Conservation (phyloP, 2,329 filamentous ascomycete genomes). For the Colletotrichum trifolii region DNA sequence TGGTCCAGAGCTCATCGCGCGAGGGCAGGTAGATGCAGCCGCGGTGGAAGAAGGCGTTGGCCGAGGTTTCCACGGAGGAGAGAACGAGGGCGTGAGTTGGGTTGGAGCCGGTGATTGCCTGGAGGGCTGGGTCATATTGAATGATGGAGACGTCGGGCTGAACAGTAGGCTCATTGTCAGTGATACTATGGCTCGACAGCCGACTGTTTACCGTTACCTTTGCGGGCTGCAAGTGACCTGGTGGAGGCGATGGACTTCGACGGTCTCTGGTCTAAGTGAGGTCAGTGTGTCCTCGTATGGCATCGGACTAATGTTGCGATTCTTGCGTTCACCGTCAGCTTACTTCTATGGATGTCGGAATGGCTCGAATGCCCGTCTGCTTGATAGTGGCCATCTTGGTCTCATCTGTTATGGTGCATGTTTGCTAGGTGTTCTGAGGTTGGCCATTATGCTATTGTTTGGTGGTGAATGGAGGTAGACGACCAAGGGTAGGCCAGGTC, state of each 20-base stretch:
- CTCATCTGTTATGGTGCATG: conserved; percentile 1
- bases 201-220: conserved; percentile 10
- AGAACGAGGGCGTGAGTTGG: conserved; percentile 54
- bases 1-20: conserved; percentile 57
- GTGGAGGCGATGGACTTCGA: background rate
- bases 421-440: background rate
- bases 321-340: background rate
- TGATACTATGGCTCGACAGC: background rate
- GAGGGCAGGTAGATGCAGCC: conserved; percentile 55
- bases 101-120: conserved; percentile 45
- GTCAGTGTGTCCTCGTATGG: background rate
- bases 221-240: background rate
- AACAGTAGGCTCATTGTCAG: background rate
- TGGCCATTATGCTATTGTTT: background rate
- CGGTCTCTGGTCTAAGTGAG: conserved; percentile 28
- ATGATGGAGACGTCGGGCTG: conserved; percentile 44
- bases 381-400: conserved; percentile 20
- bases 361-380: conserved; percentile 5
- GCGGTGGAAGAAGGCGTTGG: conserved; percentile 58
- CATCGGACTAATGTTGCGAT: background rate
- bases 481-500: background rate
- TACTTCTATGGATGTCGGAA: conserved; percentile 20
- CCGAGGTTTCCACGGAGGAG: conserved; percentile 50
- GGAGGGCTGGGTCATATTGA: conserved; percentile 51
- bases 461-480: background rate